These are phyloP conservation scores for Casuarina cunninghamiana DNA, from an alignment of 306 rosid genomes.

Conservation along the genomic window DNA sequence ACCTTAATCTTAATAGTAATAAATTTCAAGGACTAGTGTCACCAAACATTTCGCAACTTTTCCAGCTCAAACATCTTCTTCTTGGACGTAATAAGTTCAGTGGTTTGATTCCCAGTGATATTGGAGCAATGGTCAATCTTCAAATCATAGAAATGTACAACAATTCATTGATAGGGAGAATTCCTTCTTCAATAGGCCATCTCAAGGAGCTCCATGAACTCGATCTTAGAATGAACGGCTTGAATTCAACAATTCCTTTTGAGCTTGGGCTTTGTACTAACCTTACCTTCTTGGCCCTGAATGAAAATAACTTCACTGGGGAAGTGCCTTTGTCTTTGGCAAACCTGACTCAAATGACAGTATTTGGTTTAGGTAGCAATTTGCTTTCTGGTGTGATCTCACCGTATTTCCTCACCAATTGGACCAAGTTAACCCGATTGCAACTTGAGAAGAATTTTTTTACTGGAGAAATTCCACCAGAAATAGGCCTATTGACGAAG, in stretches of 20 bases:
- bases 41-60: slow-evolving; percentile 20
- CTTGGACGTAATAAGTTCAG: slow-evolving; percentile 42
- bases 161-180: too few species aligned
- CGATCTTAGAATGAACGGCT: slow-evolving; percentile 28
- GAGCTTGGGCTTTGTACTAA: slow-evolving; percentile 59
- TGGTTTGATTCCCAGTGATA: slow-evolving; percentile 39
- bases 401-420: slow-evolving; percentile 47
- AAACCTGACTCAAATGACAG: slow-evolving; percentile 26
- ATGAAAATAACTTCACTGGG: slow-evolving; percentile 43
- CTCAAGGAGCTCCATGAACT: slow-evolving; percentile 31
- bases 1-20: too few species aligned
- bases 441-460: slow-evolving; percentile 60
- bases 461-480: slow-evolving; percentile 25
- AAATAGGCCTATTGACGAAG: slow-evolving; percentile 32
- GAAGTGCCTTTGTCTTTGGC: slow-evolving; percentile 47
- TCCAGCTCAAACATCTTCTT: slow-evolving; percentile 48
- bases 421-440: slow-evolving; percentile 49
- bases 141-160: too few species aligned
- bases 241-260: slow-evolving; percentile 55
- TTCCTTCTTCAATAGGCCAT: too few species aligned
- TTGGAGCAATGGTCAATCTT: too few species aligned
- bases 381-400: slow-evolving; percentile 47
- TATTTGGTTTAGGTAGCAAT: slow-evolving; percentile 52
- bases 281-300: slow-evolving; percentile 42
- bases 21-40: too few species aligned